A percentile compares a stretch with the other conserved stretches of the same genome.
phyloP scores from a whole-genome alignment of 2,329 filamentous ascomycete genomes.

The Fusarium concolor region DNA sequence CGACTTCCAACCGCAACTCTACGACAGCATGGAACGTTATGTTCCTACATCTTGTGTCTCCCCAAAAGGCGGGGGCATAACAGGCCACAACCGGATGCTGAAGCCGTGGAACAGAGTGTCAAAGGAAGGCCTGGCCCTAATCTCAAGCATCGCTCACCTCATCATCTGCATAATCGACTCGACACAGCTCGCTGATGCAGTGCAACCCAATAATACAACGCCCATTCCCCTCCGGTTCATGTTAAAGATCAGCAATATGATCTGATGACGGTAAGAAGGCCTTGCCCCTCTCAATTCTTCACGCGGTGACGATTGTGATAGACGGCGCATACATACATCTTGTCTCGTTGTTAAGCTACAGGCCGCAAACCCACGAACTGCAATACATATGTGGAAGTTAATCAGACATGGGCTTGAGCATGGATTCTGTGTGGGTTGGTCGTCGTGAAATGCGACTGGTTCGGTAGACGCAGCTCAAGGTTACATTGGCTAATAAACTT shows the following conservation, averaged over 20 bases:
- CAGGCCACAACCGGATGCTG: constrained; percentile 12
- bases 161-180: constrained; percentile 12
- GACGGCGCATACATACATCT: neutral
- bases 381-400: neutral
- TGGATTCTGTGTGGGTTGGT: constrained; percentile 6
- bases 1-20: neutral
- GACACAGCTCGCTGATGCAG: neutral
- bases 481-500: constrained; percentile 23
- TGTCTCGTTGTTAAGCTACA: neutral
- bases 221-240: neutral
- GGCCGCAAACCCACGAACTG: neutral
- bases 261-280: neutral
- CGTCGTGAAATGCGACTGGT: constrained; percentile 34
- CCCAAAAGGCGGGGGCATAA: constrained; percentile 15
- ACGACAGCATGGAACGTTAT: neutral
- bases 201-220: constrained; percentile 5
- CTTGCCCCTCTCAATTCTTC: neutral
- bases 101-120: constrained; percentile 6
- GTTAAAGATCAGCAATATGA: constrained; percentile 3
- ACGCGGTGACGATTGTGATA: neutral
- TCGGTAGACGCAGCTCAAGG: constrained; percentile 30
- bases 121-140: neutral
- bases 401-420: neutral
- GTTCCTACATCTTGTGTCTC: constrained; percentile 19
- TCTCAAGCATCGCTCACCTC: neutral